Conservation (phyloP, 148 eudicot genomes). For the Amaranthus palmeri region DNA sequence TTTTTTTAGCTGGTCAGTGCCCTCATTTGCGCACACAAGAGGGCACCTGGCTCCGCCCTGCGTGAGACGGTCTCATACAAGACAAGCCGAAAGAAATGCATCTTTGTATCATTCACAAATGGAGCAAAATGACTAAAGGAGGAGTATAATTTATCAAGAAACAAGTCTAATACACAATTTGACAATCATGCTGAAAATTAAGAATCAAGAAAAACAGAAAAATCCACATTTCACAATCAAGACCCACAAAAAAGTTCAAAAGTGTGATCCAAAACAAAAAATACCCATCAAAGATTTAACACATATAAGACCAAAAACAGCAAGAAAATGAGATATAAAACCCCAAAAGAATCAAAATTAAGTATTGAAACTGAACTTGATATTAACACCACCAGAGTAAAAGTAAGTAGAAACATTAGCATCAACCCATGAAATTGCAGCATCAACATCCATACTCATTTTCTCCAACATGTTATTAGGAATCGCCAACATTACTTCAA, state of each 20-base stretch:
- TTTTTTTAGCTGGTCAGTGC: no score
- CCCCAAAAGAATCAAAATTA: slow-evolving; percentile 10
- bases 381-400: slow-evolving; percentile 78
- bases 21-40: no score
- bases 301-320: background rate
- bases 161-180: background rate
- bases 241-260: no score
- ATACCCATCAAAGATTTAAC: background rate
- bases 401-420: slow-evolving; percentile 61
- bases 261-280: background rate
- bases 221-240: no score
- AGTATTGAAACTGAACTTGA: slow-evolving; percentile 45
- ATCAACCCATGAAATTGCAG: slow-evolving; percentile 82
- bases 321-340: background rate
- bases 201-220: no score
- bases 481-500: slow-evolving; percentile 82
- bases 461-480: slow-evolving; percentile 75
- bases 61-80: no score
- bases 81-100: no score
- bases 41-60: no score
- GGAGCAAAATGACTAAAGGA: no score
- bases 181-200: background rate
- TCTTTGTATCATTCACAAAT: no score
- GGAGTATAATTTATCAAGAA: background rate
- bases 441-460: slow-evolving; percentile 56